Evolutionary conservation across 2,329 filamentous ascomycete species (phyloP), one percentile per base, ranked within the genome.

Genomic region (Penicillium sp.): DNA sequence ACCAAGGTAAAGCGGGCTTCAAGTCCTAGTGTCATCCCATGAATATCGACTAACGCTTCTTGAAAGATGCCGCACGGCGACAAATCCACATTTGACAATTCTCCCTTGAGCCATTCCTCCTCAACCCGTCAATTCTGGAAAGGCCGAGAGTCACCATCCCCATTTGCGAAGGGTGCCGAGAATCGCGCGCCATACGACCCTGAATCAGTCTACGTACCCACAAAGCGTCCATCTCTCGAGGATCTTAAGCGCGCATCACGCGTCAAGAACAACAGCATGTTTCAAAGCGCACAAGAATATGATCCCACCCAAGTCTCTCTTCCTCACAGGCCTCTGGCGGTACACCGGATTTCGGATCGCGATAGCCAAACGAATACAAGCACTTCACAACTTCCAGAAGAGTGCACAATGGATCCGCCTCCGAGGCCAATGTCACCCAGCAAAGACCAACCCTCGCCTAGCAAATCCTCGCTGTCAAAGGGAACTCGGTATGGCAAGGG

Each of bases 261-360:
- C 51, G 93, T 98, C 62, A 95, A 91, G 78, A 97, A 95, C 75
- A 96, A 91, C 79, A 95, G 85, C 73, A 96, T 97, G 78, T 88
- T 95, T 66, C 85, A 96, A 72, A 86, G 90, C 65, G 90, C 90
- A 72, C 83, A 90, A 67, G 87, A 94, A 74, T 96, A 96, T 75
- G 89, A 96, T 68, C 89, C 90, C 27, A 80, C 85, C 47, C 81
- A 82, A 56, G 72, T 90, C 46, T 85, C 86, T 39, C 77, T 87
- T 50, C 80, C 95, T 52, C 88, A 97, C 72, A 82, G 90, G 54
- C 89, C 90, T 34, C 77, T 94, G 56, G 82, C 87, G 64, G 85
- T 70, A 27, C 76, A 75, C 39, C 74, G 77, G 24, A 78, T 79
- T 3, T 78, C 79, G 4, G 78, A 74, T 63, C 72, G 71, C 66